Percentiles rank a stretch among this genome's conserved stretches.
phyloP scores from a whole-genome alignment of 768 basidiomycete species.

The Phylloporus sp. region DNA sequence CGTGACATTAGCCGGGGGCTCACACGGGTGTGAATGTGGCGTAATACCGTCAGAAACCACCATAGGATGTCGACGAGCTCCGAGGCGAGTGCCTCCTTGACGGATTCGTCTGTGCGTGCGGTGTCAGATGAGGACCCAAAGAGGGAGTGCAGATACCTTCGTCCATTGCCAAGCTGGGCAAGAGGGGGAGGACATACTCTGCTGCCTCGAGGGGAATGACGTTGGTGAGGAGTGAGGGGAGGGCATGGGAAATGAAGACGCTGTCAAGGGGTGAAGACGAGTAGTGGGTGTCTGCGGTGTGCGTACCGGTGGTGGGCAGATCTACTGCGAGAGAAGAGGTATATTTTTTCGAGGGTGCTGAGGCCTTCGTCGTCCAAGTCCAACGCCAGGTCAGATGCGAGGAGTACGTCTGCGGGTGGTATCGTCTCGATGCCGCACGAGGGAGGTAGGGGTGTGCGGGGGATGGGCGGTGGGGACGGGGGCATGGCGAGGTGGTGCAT shows the following conservation, averaged over 20 bases:
- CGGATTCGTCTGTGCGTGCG: conserved; percentile 66
- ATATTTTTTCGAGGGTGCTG: conserved; percentile 86
- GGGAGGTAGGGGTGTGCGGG: conserved; percentile 20
- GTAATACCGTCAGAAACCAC: conserved; percentile 79
- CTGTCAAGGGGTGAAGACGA: conserved; percentile 38
- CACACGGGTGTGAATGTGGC: conserved; percentile 1
- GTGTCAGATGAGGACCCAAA: conserved; percentile 4
- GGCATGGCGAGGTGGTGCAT: conserved; percentile 14
- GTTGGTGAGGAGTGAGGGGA: conserved; percentile 71
- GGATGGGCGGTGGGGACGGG: conserved; percentile 26
- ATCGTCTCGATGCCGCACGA: conserved; percentile 26
- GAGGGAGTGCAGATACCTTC: conserved; percentile 50
- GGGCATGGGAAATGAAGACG: conserved; percentile 79
- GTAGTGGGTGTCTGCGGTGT: neutral
- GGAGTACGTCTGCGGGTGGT: conserved; percentile 24
- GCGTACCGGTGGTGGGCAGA: conserved; percentile 55
- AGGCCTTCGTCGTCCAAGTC: conserved; percentile 77
- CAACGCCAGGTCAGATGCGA: conserved; percentile 28
- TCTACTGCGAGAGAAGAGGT: conserved; percentile 80
- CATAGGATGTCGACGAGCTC: conserved; percentile 81
- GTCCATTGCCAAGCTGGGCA: conserved; percentile 80
- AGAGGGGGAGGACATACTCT: conserved; percentile 90
- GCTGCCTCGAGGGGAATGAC: conserved; percentile 85
- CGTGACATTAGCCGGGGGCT: conserved; percentile 2
- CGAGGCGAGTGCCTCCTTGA: conserved; percentile 82